Evolutionary conservation across 805 yeast genomes (phyloP).

Genomic region (Candida palmyrensis): DNA sequence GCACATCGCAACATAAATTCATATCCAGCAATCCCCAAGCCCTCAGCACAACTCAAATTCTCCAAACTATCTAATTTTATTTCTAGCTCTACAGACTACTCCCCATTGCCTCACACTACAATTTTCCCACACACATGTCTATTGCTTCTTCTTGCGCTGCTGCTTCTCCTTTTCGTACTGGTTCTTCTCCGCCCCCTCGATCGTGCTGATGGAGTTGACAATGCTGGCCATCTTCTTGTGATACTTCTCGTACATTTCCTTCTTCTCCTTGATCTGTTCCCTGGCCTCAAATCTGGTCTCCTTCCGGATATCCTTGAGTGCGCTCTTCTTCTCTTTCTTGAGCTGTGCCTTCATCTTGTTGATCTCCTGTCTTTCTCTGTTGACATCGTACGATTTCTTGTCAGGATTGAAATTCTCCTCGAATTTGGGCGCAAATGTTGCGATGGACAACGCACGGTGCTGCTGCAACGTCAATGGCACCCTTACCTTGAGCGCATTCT

Average conservation of each 20-base stretch:
- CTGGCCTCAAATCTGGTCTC: constrained; percentile 85
- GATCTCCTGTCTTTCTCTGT: constrained; percentile 75
- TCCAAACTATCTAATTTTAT: too few relatives aligned
- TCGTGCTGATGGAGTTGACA: constrained; percentile 81
- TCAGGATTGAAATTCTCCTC: constrained; percentile 97
- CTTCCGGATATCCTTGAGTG: constrained; percentile 84
- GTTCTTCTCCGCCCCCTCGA: constrained; percentile 93
- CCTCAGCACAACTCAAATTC: too few relatives aligned
- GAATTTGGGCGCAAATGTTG: constrained; percentile 82
- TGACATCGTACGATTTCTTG: constrained; percentile 83
- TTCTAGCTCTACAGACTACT: too few relatives aligned
- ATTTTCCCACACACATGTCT: too few relatives aligned
- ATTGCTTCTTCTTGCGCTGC: constrained; percentile 43
- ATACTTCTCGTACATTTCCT: constrained; percentile 67
- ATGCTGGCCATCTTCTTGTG: constrained; percentile 87
- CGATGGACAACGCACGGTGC: constrained; percentile 80
- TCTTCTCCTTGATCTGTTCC: constrained; percentile 76
- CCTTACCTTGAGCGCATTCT: constrained; percentile 20
- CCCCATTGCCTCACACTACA: too few relatives aligned
- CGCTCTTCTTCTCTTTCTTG: constrained; percentile 87
- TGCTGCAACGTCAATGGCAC: constrained; percentile 75
- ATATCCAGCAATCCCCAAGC: too few relatives aligned
- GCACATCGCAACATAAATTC: too few relatives aligned
- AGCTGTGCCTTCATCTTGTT: constrained; percentile 77
- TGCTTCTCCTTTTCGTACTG: constrained; percentile 84